These are phyloP conservation scores for Discostella pseudostelligera DNA, from an alignment of 108 stramenopile genomes.

Conservation along the genomic window DNA sequence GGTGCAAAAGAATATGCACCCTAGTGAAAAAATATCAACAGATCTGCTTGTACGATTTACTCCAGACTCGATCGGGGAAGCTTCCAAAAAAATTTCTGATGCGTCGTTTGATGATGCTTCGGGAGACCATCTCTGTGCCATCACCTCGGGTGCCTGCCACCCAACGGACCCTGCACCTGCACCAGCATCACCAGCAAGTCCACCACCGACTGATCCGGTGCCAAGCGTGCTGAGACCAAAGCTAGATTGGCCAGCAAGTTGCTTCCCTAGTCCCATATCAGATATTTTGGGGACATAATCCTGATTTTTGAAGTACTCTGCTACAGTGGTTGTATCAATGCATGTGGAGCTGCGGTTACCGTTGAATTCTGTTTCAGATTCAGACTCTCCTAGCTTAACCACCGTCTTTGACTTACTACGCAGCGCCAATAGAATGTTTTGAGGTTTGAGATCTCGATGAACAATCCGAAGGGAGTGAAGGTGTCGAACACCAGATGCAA, in stretches of 20 bases:
- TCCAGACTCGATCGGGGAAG: constrained; percentile 48
- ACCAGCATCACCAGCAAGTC: constrained; percentile 52
- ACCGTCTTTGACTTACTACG: constrained; percentile 30
- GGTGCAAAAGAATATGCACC: constrained; percentile 94
- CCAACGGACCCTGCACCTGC: constrained; percentile 90
- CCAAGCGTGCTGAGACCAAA: constrained; percentile 82
- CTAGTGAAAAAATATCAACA: constrained; percentile 94
- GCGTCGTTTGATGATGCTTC: constrained; percentile 49
- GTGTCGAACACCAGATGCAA: constrained; percentile 88
- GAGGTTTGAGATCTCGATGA: constrained; percentile 89
- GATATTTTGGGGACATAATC: constrained; percentile 89
- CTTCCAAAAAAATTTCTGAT: constrained; percentile 41
- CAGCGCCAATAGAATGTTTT: constrained; percentile 87
- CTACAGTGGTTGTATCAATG: constrained; percentile 48
- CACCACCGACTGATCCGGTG: constrained; percentile 57
- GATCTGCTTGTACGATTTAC: constrained; percentile 75
- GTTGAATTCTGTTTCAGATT: constrained; percentile 37
- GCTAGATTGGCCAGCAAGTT: constrained; percentile 86
- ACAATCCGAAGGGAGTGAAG: constrained; percentile 91
- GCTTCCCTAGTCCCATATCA: constrained; percentile 97
- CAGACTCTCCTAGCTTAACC: constrained; percentile 17
- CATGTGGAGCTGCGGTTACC: constrained; percentile 10
- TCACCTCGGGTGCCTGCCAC: constrained; percentile 97
- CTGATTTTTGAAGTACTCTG: constrained; percentile 55
- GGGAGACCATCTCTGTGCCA: constrained; percentile 75